Percentiles rank a stretch among this genome's conserved stretches.
Conservation (phyloP, 1,139 yeast genomes). For the Taphrina populina region DNA sequence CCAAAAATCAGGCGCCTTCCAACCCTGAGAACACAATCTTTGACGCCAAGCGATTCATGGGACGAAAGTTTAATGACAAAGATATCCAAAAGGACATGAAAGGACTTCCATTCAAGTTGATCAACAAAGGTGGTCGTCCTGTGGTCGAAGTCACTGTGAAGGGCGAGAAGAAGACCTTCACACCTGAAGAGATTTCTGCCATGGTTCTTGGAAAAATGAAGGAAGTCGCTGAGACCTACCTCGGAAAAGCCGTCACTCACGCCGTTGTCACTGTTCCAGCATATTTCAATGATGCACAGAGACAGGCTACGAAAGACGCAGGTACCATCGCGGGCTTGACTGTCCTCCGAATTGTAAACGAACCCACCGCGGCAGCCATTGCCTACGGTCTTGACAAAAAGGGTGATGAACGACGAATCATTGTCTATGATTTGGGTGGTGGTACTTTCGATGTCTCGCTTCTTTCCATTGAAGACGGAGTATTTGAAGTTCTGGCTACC, state of each 20-base stretch:
- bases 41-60: constrained; percentile 84
- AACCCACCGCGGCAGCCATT: constrained; percentile 98
- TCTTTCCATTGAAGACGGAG: constrained; percentile 86
- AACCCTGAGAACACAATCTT: constrained; percentile 77
- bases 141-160: constrained; percentile 68
- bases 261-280: constrained; percentile 98
- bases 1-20: constrained; percentile 86
- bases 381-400: constrained; percentile 94
- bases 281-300: constrained; percentile 95
- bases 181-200: constrained; percentile 89
- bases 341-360: constrained; percentile 91
- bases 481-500: constrained; percentile 86
- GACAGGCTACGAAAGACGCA: constrained; percentile 98
- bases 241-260: constrained; percentile 84
- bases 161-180: constrained; percentile 67
- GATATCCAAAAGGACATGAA: constrained; percentile 78
- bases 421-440: constrained; percentile 91
- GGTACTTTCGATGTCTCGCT: constrained; percentile 93
- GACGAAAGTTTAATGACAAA: constrained; percentile 71
- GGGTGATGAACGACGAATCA: constrained; percentile 82
- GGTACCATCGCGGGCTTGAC: constrained; percentile 95
- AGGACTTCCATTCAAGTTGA: constrained; percentile 72
- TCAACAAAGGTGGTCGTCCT: constrained; percentile 73
- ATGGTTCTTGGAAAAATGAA: constrained; percentile 92
- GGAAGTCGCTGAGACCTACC: constrained; percentile 86